Evolutionary conservation across 805 yeast species (phyloP).

Genomic region (Candida nemodendra): DNA sequence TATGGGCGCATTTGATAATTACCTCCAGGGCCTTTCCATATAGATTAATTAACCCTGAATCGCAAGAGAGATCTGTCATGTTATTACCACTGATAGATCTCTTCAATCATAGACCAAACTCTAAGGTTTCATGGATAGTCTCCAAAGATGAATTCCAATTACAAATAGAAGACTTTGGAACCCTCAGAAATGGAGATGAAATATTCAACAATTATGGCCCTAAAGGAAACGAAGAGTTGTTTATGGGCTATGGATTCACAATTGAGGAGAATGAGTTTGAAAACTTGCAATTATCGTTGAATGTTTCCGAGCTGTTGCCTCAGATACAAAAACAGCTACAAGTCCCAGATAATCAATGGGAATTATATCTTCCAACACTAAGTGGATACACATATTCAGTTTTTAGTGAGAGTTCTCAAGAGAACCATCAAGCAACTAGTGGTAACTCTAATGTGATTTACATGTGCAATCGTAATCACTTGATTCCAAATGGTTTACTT

Average conservation of each 20-base stretch:
- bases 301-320: conserved; percentile 35
- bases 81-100: conserved; percentile 77
- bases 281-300: conserved; percentile 56
- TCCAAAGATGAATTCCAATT: conserved; percentile 18
- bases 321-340: conserved; percentile 1
- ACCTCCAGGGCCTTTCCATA: conserved; percentile 83
- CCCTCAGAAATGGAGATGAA: conserved; percentile 33
- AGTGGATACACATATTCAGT: conserved; percentile 30
- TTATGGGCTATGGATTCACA: conserved; percentile 81
- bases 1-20: conserved; percentile 74
- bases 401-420: conserved; percentile 7
- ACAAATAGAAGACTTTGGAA: conserved; percentile 5
- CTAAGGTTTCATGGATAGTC: conserved; percentile 63
- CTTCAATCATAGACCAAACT: conserved; percentile 65
- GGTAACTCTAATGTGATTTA: conserved; percentile 18
- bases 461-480: conserved; percentile 27
- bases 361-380: conserved; percentile 25
- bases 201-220: conserved; percentile 83
- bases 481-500: conserved; percentile 46
- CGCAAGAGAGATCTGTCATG: conserved; percentile 40
- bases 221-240: conserved; percentile 79
- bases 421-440: not conserved
- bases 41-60: conserved; percentile 41
- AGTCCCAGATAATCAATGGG: conserved; percentile 15
- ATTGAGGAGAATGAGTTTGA: conserved; percentile 57